Conservation (phyloP, 352 stramenopile genomes). For the Blastocystis sp. region DNA sequence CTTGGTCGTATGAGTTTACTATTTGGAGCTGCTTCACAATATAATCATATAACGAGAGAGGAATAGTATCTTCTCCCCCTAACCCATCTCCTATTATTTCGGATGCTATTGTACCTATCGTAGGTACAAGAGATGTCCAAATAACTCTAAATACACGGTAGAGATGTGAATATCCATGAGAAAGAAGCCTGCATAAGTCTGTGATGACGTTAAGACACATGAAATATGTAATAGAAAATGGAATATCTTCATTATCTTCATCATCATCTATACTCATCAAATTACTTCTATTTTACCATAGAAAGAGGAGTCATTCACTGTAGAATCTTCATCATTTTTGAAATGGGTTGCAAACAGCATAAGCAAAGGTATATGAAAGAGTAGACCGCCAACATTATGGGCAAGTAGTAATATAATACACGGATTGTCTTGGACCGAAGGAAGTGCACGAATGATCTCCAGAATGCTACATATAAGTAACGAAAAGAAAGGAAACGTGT, state of each 20-base stretch:
- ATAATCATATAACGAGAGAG: neutral
- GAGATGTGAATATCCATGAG: slow-evolving; percentile 24
- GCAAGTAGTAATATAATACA: neutral
- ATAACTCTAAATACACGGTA: slow-evolving; percentile 27
- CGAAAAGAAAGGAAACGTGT: neutral
- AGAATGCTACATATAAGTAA: neutral
- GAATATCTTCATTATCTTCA: neutral
- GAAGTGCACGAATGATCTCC: neutral
- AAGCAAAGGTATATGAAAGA: slow-evolving; percentile 33
- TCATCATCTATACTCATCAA: neutral
- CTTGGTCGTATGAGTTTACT: neutral
- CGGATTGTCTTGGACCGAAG: neutral
- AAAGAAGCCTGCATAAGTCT: slow-evolving; percentile 27
- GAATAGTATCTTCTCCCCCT: neutral
- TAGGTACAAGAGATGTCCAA: neutral
- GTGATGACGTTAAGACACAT: slow-evolving; percentile 47
- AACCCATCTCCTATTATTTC: neutral
- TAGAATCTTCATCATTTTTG: neutral
- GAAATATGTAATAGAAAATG: neutral
- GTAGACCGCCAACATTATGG: slow-evolving; percentile 18
- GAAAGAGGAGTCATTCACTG: neutral
- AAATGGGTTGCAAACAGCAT: neutral
- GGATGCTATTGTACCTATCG: neutral
- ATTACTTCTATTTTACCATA: neutral
- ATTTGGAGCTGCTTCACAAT: neutral